phyloP scores from a whole-genome alignment of 2,329 filamentous ascomycete genomes.

The Coniochaeta prunicola region DNA sequence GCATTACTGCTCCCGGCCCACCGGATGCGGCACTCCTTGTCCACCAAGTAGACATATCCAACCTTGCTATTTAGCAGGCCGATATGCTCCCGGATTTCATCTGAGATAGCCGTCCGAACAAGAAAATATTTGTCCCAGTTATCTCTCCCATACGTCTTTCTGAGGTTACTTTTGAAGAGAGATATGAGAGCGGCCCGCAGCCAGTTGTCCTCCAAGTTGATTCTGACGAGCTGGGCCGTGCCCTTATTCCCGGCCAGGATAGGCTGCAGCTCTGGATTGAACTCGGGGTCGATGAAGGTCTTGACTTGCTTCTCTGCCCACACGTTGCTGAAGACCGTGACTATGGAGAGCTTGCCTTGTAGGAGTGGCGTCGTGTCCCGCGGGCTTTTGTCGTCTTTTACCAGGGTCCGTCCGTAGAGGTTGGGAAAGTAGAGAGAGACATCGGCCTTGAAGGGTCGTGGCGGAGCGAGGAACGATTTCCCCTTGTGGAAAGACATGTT shows the following conservation, averaged over 20 bases:
- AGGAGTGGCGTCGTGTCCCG: slow-evolving; percentile 71
- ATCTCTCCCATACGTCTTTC: slow-evolving; percentile 38
- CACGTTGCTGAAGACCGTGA: slow-evolving; percentile 71
- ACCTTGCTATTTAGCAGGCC: slow-evolving; percentile 82
- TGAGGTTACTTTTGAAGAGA: slow-evolving; percentile 47
- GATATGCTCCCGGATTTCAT: slow-evolving; percentile 55
- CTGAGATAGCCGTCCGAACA: slow-evolving; percentile 49
- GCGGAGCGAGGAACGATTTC: slow-evolving; percentile 84
- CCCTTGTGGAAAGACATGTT: slow-evolving; percentile 78
- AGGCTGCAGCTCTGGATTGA: slow-evolving; percentile 64
- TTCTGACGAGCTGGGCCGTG: slow-evolving; percentile 66
- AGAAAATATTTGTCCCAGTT: slow-evolving; percentile 57
- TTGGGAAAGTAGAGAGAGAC: slow-evolving; percentile 91
- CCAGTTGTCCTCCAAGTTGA: slow-evolving; percentile 82
- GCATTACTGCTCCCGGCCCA: slow-evolving; percentile 83
- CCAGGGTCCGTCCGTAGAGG: slow-evolving; percentile 70
- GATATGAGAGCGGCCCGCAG: slow-evolving; percentile 55
- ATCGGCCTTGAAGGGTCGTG: slow-evolving; percentile 75
- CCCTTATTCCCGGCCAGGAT: slow-evolving; percentile 43
- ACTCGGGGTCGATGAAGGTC: slow-evolving; percentile 58
- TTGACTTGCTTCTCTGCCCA: slow-evolving; percentile 81
- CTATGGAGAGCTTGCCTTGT: slow-evolving; percentile 65
- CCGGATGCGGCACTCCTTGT: slow-evolving; percentile 78
- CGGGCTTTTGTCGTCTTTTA: slow-evolving; percentile 41
- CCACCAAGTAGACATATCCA: slow-evolving; percentile 87